Evolutionary conservation across 306 rosid genomes (phyloP).

Genomic region (Datisca glomerata): DNA sequence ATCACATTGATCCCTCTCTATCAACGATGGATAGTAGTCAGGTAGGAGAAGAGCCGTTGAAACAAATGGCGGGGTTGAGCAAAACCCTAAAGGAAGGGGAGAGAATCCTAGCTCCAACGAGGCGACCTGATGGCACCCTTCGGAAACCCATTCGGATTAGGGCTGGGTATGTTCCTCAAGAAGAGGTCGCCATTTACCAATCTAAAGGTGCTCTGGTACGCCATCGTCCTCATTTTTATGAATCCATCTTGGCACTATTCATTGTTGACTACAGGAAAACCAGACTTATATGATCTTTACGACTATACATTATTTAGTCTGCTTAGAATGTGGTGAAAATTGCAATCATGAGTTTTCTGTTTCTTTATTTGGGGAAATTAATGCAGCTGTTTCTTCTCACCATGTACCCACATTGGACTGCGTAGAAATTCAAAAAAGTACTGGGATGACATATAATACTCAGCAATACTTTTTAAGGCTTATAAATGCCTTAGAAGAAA

Average conservation of each 20-base stretch:
- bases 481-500: too few species aligned
- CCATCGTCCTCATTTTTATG: background rate
- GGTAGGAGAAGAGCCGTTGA: constrained; percentile 21
- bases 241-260: background rate
- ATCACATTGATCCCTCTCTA: background rate
- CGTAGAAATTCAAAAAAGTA: too few species aligned
- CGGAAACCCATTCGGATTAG: constrained; percentile 76
- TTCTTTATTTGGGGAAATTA: too few species aligned
- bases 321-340: too few species aligned
- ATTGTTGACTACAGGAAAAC: background rate
- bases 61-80: constrained; percentile 23
- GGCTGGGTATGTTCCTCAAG: constrained; percentile 77
- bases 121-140: constrained; percentile 87
- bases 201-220: constrained; percentile 62
- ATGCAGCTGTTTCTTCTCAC: too few species aligned
- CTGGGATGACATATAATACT: too few species aligned
- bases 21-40: constrained; percentile 29
- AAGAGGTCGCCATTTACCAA: constrained; percentile 84
- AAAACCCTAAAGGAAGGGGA: constrained; percentile 82
- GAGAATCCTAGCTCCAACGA: constrained; percentile 63
- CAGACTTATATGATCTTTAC: too few species aligned
- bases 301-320: background rate
- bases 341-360: too few species aligned
- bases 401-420: too few species aligned
- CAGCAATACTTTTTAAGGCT: too few species aligned